These are phyloP conservation scores for Geranium incanum DNA, from an alignment of 441 rosid genomes.

Conservation along the genomic window DNA sequence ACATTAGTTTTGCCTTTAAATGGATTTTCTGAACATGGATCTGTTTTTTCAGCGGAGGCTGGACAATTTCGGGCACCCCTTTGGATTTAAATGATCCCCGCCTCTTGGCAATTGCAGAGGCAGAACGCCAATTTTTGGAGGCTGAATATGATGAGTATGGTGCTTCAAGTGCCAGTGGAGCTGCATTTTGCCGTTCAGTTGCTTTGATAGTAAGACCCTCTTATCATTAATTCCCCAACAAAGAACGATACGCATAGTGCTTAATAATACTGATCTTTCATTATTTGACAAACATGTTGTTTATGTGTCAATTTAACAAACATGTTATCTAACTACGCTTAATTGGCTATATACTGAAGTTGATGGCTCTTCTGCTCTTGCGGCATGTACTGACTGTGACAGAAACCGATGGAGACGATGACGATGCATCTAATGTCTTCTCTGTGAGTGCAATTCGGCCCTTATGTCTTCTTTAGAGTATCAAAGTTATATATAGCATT, in stretches of 20 bases:
- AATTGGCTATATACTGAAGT: conserved; percentile 30
- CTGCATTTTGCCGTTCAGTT: conserved; percentile 91
- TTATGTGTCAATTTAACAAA: too few relatives aligned
- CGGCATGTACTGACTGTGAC: conserved; percentile 64
- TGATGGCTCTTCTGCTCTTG: conserved; percentile 79
- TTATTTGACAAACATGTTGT: not conserved
- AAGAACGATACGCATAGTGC: too few relatives aligned
- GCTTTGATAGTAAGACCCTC: conserved; percentile 58
- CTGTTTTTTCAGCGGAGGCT: conserved; percentile 59
- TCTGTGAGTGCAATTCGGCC: conserved; percentile 46
- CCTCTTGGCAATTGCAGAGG: conserved; percentile 80
- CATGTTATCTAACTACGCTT: not conserved
- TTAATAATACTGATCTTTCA: not conserved
- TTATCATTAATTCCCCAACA: too few relatives aligned
- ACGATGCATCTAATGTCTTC: conserved; percentile 50
- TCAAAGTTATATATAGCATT: not conserved
- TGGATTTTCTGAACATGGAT: conserved; percentile 16
- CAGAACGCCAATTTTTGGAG: conserved; percentile 73
- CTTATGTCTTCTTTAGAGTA: not conserved
- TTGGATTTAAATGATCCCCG: conserved; percentile 78
- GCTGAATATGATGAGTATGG: conserved; percentile 80
- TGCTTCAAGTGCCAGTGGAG: conserved; percentile 78
- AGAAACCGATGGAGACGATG: conserved; percentile 52
- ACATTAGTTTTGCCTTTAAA: not conserved
- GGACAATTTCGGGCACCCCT: conserved; percentile 86